These are phyloP conservation scores for Apiotrichum laibachii DNA, from an alignment of 1,284 basidiomycete species.

Conservation along the genomic window DNA sequence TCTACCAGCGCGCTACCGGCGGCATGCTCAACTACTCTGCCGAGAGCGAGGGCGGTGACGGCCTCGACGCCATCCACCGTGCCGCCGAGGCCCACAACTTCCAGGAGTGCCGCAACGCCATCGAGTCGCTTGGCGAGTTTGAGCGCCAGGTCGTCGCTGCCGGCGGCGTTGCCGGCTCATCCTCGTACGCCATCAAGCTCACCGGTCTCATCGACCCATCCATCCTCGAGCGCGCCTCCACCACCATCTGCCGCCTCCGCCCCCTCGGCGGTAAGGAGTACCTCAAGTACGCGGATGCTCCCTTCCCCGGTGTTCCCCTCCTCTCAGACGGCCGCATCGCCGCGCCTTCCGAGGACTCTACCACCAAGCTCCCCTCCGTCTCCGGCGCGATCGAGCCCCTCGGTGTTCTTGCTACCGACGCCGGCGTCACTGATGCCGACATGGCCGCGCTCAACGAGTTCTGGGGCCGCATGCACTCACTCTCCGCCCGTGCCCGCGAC, in stretches of 20 bases:
- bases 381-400: constrained; percentile 29
- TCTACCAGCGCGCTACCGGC: constrained; percentile 69
- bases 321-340: constrained; percentile 32
- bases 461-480: constrained; percentile 59
- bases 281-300: constrained; percentile 40
- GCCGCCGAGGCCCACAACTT: constrained; percentile 11
- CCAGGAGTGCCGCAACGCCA: constrained; percentile 59
- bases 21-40: constrained; percentile 80
- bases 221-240: constrained; percentile 49
- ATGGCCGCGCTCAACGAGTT: constrained; percentile 61
- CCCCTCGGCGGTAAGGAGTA: constrained; percentile 13
- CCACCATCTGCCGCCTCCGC: constrained; percentile 47
- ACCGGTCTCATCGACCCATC: constrained; percentile 50
- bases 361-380: constrained; percentile 25
- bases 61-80: constrained; percentile 7
- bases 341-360: constrained; percentile 20
- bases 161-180: constrained; percentile 55
- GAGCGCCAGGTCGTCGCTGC: constrained; percentile 57
- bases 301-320: constrained; percentile 64
- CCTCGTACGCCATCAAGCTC: constrained; percentile 75
- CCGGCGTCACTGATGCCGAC: constrained; percentile 54
- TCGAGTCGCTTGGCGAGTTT: constrained; percentile 74
- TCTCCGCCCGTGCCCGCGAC: constrained; percentile 62
- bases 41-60: constrained; percentile 65
- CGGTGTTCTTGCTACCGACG: constrained; percentile 38